Percentiles rank a stretch among this genome's conserved stretches.
phyloP scores from a whole-genome alignment of 2,329 filamentous ascomycete genomes.

The Paraphaeosphaeria minitans region DNA sequence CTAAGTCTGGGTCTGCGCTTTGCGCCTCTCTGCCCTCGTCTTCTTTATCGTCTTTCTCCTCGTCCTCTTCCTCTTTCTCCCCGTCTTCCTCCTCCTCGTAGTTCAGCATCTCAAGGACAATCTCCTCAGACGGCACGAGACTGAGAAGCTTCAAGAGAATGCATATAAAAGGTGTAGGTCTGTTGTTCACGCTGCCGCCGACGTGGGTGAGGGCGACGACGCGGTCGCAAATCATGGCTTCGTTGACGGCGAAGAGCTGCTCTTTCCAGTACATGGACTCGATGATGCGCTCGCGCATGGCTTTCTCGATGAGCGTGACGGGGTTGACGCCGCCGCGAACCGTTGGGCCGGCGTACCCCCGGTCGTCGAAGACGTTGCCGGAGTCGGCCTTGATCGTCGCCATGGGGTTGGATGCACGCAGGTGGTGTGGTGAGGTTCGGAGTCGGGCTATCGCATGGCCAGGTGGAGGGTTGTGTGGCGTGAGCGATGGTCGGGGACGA shows the following conservation, averaged over 20 bases:
- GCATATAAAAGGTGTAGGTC: slow-evolving; percentile 90
- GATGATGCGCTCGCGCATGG: slow-evolving; percentile 91
- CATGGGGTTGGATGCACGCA: slow-evolving; percentile 18
- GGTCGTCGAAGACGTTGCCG: slow-evolving; percentile 79
- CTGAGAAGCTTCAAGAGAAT: slow-evolving; percentile 94
- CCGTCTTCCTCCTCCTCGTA: slow-evolving; percentile 52
- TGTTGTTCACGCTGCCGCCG: slow-evolving; percentile 83
- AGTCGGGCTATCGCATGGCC: slow-evolving; percentile 9
- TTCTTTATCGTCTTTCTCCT: slow-evolving; percentile 52
- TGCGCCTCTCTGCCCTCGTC: slow-evolving; percentile 46
- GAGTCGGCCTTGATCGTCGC: slow-evolving; percentile 75
- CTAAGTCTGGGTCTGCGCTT: slow-evolving; percentile 9
- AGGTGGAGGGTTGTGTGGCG: too few species aligned
- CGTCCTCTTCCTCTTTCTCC: slow-evolving; percentile 49
- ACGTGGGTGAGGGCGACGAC: slow-evolving; percentile 84
- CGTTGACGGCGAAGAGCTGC: slow-evolving; percentile 94
- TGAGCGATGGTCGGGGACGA: too few species aligned
- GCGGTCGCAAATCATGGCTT: slow-evolving; percentile 79
- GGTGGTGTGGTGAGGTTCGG: not conserved
- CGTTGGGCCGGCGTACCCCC: slow-evolving; percentile 75
- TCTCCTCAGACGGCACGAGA: slow-evolving; percentile 77
- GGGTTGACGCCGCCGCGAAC: slow-evolving; percentile 86
- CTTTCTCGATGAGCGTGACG: slow-evolving; percentile 93
- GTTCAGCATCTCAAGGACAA: slow-evolving; percentile 79
- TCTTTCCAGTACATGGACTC: slow-evolving; percentile 99